These are phyloP conservation scores for Setomelanomma holmii DNA, from an alignment of 2,329 filamentous ascomycete genomes.

Conservation along the genomic window DNA sequence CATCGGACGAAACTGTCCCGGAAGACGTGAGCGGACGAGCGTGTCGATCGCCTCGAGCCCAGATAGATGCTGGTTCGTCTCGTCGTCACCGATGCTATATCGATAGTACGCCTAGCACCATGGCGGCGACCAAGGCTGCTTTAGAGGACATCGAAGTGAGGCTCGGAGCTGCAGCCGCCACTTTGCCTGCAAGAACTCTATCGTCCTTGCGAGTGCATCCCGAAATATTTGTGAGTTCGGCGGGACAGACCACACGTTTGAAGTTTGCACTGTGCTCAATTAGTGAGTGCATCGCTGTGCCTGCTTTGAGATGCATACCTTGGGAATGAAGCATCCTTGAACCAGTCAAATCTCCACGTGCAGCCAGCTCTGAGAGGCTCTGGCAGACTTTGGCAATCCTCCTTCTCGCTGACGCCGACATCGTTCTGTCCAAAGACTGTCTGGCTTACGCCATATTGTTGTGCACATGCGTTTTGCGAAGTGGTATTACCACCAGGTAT, in stretches of 20 bases:
- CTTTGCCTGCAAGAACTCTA: conserved; percentile 22
- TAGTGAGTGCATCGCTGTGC: conserved; percentile 15
- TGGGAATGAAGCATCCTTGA: conserved; percentile 42
- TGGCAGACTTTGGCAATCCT: conserved; percentile 45
- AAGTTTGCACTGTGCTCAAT: conserved; percentile 44
- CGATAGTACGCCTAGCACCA: conserved; percentile 29
- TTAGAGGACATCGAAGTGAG: conserved; percentile 17
- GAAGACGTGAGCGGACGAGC: conserved; percentile 23
- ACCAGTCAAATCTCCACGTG: conserved; percentile 47
- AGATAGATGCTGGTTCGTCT: conserved; percentile 23
- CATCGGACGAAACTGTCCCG: conserved; percentile 28
- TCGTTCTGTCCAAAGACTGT: conserved; percentile 41
- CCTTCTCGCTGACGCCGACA: conserved; percentile 34
- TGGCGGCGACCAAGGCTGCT: conserved; percentile 22
- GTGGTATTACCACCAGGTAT: conserved; percentile 48
- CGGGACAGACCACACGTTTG: conserved; percentile 45
- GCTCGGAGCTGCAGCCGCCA: conserved; percentile 18
- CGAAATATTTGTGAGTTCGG: conserved; percentile 43
- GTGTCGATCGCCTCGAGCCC: conserved; percentile 31
- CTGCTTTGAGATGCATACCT: conserved; percentile 28
- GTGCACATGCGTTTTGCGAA: conserved; percentile 40
- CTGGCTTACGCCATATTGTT: conserved; percentile 41
- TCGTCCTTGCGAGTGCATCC: conserved; percentile 45
- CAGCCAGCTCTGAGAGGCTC: conserved; percentile 35
- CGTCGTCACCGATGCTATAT: conserved; percentile 33